Base-by-base conservation (phyloP, 352 stramenopile species). In the Phytophthora litchii region DNA sequence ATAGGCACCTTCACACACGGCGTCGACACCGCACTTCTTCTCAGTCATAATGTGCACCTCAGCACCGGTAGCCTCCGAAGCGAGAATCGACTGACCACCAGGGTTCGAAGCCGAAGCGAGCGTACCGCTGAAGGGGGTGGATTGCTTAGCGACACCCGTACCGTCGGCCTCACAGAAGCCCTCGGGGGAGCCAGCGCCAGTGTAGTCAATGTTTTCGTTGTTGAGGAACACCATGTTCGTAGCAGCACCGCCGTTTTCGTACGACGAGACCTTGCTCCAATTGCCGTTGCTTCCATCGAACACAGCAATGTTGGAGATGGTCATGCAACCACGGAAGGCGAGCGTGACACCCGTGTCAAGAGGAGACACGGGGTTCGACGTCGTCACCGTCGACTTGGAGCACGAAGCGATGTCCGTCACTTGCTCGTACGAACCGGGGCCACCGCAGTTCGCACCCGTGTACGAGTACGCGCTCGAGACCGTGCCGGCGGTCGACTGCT, bases 191-290 rank as follows among this genome's bases (percentile, higher is more conserved):
- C 60, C 67, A 27, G 67, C 61, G 27, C 83, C 83, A 13, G 25
- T 57, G 60, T 83, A 91, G 70, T 93, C 78, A 25, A 90, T 67
- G 76, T 93, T 91, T 67, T 75, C 67, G 71, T 93, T 93, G 80
- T 93, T 93, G 8, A 93, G 38, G 69, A 91, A 93, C 17, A 93
- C 83, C 60, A 93, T 68, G 72, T 93, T 93, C 45, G 61, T 69
- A 9, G 73, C 54, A 1, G 60, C 58, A 42, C 74, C 80, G 14
- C 64, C 72, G 38, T 84, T 84, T 41, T 64, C 59, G 70, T 83
- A 93, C 13, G 67, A 89, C 49, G 84, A 93, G 8, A 91, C 78
- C 46, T 83, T 83, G 48, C 43, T 73, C 67, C 67, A 76, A 34
- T 57, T 46, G 42, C 76, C 76, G 58, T 69, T 83, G 17, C 38